Percentiles rank a stretch among this genome's conserved stretches.
phyloP scores from a whole-genome alignment of 345 rosid species.

The Fremontodendron californicum region DNA sequence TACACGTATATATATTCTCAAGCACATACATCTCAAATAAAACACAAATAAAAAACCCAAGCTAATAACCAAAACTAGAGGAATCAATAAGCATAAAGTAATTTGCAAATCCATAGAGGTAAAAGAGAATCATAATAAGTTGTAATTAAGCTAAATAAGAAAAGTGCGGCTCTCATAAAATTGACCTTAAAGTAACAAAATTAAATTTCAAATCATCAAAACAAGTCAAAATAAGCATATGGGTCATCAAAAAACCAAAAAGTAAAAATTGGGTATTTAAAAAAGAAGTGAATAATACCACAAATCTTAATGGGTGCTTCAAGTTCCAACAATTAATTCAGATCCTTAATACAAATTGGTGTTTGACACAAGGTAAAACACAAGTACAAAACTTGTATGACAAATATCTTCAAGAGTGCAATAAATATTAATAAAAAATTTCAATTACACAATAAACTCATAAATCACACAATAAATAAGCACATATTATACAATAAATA shows the following conservation, averaged over 20 bases:
- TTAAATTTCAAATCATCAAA: neutral
- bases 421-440: too few relatives aligned
- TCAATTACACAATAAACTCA: too few relatives aligned
- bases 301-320: constrained; percentile 83
- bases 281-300: constrained; percentile 29
- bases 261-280: neutral
- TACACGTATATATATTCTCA: too few relatives aligned
- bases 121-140: neutral
- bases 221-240: neutral
- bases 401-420: too few relatives aligned
- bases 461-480: too few relatives aligned
- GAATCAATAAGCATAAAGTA: neutral
- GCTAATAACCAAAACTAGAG: neutral
- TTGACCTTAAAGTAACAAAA: neutral
- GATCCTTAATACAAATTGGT: too few relatives aligned
- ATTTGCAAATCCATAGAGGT: neutral
- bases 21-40: too few relatives aligned
- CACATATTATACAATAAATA: too few relatives aligned
- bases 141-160: neutral
- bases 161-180: neutral
- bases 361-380: too few relatives aligned
- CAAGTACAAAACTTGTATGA: too few relatives aligned
- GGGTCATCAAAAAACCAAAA: neutral
- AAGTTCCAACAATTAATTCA: constrained; percentile 61
- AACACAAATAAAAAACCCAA: too few relatives aligned